These are phyloP conservation scores for Saccharomyces kudriavzevii DNA, from an alignment of 805 yeast genomes.

Conservation along the genomic window DNA sequence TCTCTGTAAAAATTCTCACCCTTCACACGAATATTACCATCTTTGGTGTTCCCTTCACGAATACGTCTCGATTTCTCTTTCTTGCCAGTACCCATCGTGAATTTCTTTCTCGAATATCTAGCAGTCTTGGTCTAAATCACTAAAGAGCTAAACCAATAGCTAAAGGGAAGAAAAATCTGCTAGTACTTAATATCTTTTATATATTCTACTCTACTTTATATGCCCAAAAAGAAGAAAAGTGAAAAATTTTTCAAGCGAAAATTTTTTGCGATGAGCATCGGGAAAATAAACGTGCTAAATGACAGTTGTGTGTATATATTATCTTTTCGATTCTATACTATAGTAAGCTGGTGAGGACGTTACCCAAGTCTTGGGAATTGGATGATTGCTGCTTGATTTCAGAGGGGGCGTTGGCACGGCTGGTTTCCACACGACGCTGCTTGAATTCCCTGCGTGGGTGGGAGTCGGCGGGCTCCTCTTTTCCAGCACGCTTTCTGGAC, in stretches of 20 bases:
- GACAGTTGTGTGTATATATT: background rate
- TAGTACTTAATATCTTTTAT: background rate
- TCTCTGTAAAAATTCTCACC: conserved; percentile 96
- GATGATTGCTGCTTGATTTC: conserved; percentile 34
- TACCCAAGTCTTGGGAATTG: conserved; percentile 33
- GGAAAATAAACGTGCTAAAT: background rate
- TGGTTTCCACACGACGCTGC: conserved; percentile 62
- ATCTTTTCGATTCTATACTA: conserved; percentile 18
- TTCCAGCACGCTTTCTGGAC: conserved; percentile 20
- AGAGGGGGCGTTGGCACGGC: conserved; percentile 54
- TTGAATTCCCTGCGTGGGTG: conserved; percentile 51
- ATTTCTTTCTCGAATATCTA: conserved; percentile 1
- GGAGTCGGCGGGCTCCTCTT: conserved; percentile 11
- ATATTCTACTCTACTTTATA: background rate
- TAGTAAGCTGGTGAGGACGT: conserved; percentile 48
- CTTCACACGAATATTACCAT: conserved; percentile 86
- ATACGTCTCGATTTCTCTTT: conserved; percentile 83
- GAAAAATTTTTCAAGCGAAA: conserved; percentile 10
- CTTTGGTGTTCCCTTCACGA: conserved; percentile 73
- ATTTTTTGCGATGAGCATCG: conserved; percentile 6
- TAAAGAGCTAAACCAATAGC: background rate
- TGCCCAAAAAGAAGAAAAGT: background rate
- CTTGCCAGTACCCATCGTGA: conserved; percentile 83
- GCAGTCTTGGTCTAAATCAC: background rate
- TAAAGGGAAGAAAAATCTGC: background rate